phyloP scores from a whole-genome alignment of 78 protist species.

The Trichosphaerium sp. region DNA sequence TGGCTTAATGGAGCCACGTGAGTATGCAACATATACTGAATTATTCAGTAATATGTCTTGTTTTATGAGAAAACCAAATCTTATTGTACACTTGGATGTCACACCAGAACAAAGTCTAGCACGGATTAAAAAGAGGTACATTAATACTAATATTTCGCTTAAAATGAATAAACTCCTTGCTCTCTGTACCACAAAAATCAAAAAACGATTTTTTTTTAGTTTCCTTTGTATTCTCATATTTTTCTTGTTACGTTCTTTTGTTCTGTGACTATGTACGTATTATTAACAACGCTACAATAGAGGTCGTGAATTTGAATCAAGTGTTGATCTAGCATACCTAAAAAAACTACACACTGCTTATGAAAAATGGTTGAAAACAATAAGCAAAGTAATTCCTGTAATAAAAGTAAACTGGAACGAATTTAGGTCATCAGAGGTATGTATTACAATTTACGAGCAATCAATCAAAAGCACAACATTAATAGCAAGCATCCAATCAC shows the following conservation, averaged over 20 bases:
- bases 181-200: too few species aligned
- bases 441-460: background rate
- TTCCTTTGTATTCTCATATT: too few species aligned
- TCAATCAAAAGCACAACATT: too few species aligned
- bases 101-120: constrained; percentile 58
- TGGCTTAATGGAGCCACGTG: constrained; percentile 48
- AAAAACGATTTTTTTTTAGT: too few species aligned
- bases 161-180: too few species aligned
- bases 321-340: constrained; percentile 46
- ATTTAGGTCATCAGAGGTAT: constrained; percentile 15
- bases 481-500: too few species aligned
- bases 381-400: constrained; percentile 52
- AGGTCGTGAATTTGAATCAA: constrained; percentile 52
- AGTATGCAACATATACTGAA: constrained; percentile 49
- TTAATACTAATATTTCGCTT: too few species aligned
- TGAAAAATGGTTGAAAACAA: constrained; percentile 40
- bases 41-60: constrained; percentile 54
- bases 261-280: too few species aligned
- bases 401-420: constrained; percentile 45
- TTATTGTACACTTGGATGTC: constrained; percentile 64
- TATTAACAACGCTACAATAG: too few species aligned
- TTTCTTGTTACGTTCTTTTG: too few species aligned
- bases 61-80: constrained; percentile 61
- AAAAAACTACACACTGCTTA: constrained; percentile 24
- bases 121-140: constrained; percentile 38